These are phyloP conservation scores for Suillus bovinus DNA, from an alignment of 768 basidiomycete genomes.

Conservation along the genomic window DNA sequence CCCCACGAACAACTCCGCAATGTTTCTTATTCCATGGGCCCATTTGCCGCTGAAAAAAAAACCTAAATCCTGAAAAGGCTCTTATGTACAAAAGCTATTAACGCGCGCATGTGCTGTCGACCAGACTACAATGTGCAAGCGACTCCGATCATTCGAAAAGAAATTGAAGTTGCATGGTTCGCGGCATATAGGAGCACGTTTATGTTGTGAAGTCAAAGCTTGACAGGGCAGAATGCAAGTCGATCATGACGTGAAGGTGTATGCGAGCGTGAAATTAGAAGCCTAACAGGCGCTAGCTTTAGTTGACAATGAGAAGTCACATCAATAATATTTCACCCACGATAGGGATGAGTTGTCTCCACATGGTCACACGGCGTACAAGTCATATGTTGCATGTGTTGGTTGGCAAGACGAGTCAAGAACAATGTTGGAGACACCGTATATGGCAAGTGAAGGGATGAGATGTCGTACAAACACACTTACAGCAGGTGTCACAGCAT, in stretches of 20 bases:
- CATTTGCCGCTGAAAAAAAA: not conserved
- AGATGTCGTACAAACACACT: conserved; percentile 3
- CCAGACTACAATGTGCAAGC: not conserved
- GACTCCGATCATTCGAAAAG: not conserved
- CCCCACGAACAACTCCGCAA: not conserved
- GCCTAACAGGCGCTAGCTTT: not conserved
- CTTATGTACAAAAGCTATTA: not conserved
- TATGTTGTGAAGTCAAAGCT: not conserved
- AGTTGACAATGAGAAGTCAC: not conserved
- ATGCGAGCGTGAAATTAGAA: conserved; percentile 2
- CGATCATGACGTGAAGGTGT: conserved; percentile 6
- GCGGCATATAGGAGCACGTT: not conserved
- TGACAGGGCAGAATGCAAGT: not conserved
- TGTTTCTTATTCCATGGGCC: not conserved
- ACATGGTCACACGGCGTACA: not conserved
- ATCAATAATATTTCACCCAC: not conserved
- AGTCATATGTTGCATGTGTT: not conserved
- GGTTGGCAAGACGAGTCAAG: not conserved
- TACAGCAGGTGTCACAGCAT: not conserved
- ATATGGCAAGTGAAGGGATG: not conserved
- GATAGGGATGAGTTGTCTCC: not conserved
- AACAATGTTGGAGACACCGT: not conserved
- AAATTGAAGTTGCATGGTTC: not conserved
- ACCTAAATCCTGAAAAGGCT: not conserved
- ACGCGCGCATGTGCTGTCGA: not conserved